Percentiles rank a stretch among this genome's conserved stretches.
Evolutionary conservation across 2,329 filamentous ascomycete genomes (phyloP).

Genomic region (Ambrosiella xylebori): DNA sequence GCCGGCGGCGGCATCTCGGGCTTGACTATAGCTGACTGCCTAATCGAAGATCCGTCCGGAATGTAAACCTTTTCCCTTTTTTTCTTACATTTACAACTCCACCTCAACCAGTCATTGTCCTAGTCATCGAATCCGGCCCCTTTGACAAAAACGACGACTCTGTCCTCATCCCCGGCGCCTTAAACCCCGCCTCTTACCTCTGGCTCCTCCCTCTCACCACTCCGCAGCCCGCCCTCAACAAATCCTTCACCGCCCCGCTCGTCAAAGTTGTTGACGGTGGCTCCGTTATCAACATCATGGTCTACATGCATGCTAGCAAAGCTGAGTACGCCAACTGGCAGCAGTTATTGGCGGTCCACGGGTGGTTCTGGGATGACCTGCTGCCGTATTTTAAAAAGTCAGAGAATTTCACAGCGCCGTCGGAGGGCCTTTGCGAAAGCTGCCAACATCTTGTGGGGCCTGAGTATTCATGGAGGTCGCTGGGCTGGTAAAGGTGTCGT

Average conservation of each 20-base stretch:
- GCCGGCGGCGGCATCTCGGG: conserved; percentile 22
- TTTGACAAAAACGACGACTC: conserved; percentile 17
- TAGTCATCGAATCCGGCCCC: conserved; percentile 18
- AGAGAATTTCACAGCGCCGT: conserved; percentile 14
- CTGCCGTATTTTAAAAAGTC: conserved; percentile 28
- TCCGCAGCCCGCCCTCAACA: conserved; percentile 17
- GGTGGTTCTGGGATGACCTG: conserved; percentile 23
- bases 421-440: conserved; percentile 7
- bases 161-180: conserved; percentile 19
- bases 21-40: conserved; percentile 22
- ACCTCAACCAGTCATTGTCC: conserved; percentile 15
- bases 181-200: conserved; percentile 18
- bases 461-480: conserved; percentile 32
- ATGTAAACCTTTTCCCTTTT: conserved; percentile 1
- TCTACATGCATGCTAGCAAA: conserved; percentile 21
- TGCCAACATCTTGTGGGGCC: conserved; percentile 23
- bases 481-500: conserved; percentile 38
- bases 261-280: conserved; percentile 24
- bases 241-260: conserved; percentile 13
- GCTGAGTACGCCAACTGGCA: conserved; percentile 27
- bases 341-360: conserved; percentile 25
- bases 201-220: conserved; percentile 17
- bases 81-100: background rate
- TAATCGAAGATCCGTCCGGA: conserved; percentile 21
- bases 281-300: conserved; percentile 24